These are phyloP conservation scores for Ophioceras dolichostomum DNA, from an alignment of 2,329 filamentous ascomycete genomes.

Conservation along the genomic window DNA sequence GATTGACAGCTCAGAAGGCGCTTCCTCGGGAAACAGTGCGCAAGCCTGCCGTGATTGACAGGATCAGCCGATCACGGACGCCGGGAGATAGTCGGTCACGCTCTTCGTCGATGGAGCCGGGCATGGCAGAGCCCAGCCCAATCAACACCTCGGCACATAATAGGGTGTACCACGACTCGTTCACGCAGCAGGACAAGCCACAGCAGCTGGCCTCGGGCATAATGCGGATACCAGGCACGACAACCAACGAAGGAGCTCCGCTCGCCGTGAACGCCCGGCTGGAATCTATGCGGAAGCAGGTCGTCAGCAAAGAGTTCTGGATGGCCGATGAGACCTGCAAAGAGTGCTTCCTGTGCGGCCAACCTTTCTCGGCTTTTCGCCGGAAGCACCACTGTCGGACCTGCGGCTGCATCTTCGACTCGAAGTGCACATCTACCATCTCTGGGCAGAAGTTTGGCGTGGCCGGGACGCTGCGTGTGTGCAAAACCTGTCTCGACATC, in stretches of 20 bases:
- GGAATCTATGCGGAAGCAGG: slow-evolving; percentile 68
- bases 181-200: slow-evolving; percentile 31
- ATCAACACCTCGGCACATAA: slow-evolving; percentile 47
- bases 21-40: slow-evolving; percentile 25
- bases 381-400: slow-evolving; percentile 93
- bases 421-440: slow-evolving; percentile 88
- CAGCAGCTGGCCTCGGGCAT: slow-evolving; percentile 32
- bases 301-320: slow-evolving; percentile 94
- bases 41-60: slow-evolving; percentile 40
- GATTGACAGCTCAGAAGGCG: too few relatives aligned
- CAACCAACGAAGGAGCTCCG: slow-evolving; percentile 40
- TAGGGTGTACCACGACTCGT: slow-evolving; percentile 44
- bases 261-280: slow-evolving; percentile 48
- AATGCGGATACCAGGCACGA: slow-evolving; percentile 43
- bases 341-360: slow-evolving; percentile 87
- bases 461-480: slow-evolving; percentile 72
- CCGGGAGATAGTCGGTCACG: slow-evolving; percentile 34
- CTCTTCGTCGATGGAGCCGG: slow-evolving; percentile 46
- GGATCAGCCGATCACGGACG: slow-evolving; percentile 35
- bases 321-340: slow-evolving; percentile 99
- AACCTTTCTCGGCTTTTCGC: slow-evolving; percentile 83
- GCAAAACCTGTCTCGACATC: slow-evolving; percentile 83
- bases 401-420: slow-evolving; percentile 97
- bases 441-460: slow-evolving; percentile 81
- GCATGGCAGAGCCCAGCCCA: slow-evolving; percentile 42